Conservation (phyloP, 78 protist species). For the Blattamonas nauphoetae region DNA sequence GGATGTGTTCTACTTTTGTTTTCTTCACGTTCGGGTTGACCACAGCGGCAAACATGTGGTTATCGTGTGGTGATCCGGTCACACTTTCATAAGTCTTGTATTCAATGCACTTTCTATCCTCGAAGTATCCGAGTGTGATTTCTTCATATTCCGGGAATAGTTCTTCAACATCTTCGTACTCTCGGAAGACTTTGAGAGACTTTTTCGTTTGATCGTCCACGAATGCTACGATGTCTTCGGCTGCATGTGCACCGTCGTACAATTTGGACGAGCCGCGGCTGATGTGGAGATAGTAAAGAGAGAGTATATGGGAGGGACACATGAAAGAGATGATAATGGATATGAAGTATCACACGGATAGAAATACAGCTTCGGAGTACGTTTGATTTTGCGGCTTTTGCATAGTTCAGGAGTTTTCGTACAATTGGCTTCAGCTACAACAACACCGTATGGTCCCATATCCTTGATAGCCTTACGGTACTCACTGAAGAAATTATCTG, state of each 20-base stretch:
- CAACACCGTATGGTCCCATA: background rate
- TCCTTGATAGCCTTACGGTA: background rate
- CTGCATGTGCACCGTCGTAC: background rate
- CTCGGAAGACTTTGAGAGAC: background rate
- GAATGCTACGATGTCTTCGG: background rate
- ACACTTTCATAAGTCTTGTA: background rate
- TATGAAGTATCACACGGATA: background rate
- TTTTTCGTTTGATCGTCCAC: background rate
- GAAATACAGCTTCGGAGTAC: background rate
- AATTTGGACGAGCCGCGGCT: background rate
- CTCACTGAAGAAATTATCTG: background rate
- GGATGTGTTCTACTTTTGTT: background rate
- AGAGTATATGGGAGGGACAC: background rate
- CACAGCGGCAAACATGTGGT: background rate
- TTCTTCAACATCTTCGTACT: background rate
- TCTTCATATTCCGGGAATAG: background rate
- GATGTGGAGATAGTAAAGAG: background rate
- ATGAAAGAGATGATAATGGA: background rate
- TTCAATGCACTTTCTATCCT: background rate
- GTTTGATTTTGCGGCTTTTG: background rate
- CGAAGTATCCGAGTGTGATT: background rate
- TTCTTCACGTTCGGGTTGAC: background rate
- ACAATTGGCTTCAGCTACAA: background rate
- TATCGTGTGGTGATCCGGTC: background rate
- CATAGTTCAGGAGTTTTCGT: background rate